A percentile compares a stretch with the other conserved stretches of the same genome.
Conservation (phyloP, 2,329 filamentous ascomycete species). For the Emergomyces pasteurianus region DNA sequence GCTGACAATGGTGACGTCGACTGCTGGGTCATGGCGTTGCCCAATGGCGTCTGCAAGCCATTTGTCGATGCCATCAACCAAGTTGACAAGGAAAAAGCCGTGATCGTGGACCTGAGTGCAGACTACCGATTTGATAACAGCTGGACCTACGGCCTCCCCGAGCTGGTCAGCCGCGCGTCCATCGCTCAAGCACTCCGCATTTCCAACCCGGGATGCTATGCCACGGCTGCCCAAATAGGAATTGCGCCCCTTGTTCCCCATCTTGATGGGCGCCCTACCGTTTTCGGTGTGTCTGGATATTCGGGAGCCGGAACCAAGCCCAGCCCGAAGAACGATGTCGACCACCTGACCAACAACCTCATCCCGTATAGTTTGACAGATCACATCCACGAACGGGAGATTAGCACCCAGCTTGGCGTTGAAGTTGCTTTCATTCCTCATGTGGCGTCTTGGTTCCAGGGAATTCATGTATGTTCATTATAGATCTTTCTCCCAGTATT, state of each 20-base stretch:
- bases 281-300: slow-evolving; percentile 90
- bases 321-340: slow-evolving; percentile 82
- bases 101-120: slow-evolving; percentile 90
- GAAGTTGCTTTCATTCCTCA: slow-evolving; percentile 81
- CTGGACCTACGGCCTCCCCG: slow-evolving; percentile 86
- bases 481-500: background rate
- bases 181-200: slow-evolving; percentile 74
- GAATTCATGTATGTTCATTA: slow-evolving; percentile 52
- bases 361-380: slow-evolving; percentile 85
- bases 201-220: slow-evolving; percentile 88
- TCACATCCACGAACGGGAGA: slow-evolving; percentile 91
- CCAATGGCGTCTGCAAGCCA: slow-evolving; percentile 88
- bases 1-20: slow-evolving; percentile 76
- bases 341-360: slow-evolving; percentile 72
- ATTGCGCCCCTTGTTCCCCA: slow-evolving; percentile 71
- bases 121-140: slow-evolving; percentile 80
- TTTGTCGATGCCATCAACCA: slow-evolving; percentile 81
- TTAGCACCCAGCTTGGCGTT: slow-evolving; percentile 62
- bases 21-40: slow-evolving; percentile 95
- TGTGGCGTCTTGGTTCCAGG: slow-evolving; percentile 93
- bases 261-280: slow-evolving; percentile 64
- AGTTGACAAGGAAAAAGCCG: slow-evolving; percentile 52
- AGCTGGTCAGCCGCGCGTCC: slow-evolving; percentile 63
- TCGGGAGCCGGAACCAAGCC: slow-evolving; percentile 92
- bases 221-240: slow-evolving; percentile 81